phyloP scores from a whole-genome alignment of 805 yeast genomes.

The Jamesozyma jinghongensis region DNA sequence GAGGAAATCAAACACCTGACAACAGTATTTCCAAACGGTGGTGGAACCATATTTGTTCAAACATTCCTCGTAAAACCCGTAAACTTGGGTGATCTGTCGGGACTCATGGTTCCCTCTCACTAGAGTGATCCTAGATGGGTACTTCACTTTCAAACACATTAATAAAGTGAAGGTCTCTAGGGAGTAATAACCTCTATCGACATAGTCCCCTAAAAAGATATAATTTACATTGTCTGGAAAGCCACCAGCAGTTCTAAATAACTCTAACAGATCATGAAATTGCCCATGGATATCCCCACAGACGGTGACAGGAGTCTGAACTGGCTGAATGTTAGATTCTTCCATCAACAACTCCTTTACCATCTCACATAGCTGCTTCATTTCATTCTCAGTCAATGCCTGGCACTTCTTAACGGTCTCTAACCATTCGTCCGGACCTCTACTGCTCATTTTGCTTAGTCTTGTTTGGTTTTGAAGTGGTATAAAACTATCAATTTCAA shows the following conservation, averaged over 20 bases:
- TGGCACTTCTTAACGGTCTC: constrained; percentile 88
- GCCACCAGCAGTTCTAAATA: constrained; percentile 88
- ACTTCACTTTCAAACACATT: constrained; percentile 87
- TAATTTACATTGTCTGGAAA: constrained; percentile 76
- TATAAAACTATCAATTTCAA: no score
- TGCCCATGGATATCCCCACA: constrained; percentile 99
- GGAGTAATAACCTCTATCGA: constrained; percentile 94
- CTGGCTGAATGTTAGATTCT: constrained; percentile 91
- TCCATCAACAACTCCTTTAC: constrained; percentile 94
- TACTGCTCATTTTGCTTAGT: constrained; percentile 7
- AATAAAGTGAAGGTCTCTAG: constrained; percentile 87
- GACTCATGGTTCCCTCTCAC: constrained; percentile 98
- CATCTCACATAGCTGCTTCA: constrained; percentile 93
- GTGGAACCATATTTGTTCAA: constrained; percentile 87
- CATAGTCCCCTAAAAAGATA: constrained; percentile 90
- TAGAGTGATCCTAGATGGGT: constrained; percentile 74
- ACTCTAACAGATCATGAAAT: constrained; percentile 85
- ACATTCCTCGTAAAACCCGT: constrained; percentile 96
- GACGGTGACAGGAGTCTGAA: constrained; percentile 85
- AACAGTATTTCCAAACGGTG: constrained; percentile 93
- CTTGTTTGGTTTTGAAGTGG: background rate
- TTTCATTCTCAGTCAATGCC: constrained; percentile 80
- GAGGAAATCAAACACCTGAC: constrained; percentile 90
- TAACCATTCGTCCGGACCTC: constrained; percentile 95
- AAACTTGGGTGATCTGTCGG: constrained; percentile 96